These are phyloP conservation scores for Debaryomyces psychrophilus DNA, from an alignment of 1,139 yeast genomes.

Conservation along the genomic window DNA sequence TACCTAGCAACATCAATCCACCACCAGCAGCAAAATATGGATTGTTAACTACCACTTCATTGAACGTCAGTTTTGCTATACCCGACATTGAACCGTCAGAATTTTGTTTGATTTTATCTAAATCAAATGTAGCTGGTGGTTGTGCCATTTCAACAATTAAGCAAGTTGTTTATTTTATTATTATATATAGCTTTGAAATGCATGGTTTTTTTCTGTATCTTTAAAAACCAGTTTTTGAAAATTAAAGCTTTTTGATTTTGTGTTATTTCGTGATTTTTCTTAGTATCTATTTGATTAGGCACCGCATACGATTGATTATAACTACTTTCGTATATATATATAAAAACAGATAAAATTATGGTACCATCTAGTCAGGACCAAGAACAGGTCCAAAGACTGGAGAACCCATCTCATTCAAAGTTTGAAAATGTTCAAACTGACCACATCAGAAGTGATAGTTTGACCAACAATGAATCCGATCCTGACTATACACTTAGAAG, in stretches of 20 bases:
- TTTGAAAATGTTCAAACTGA: background rate
- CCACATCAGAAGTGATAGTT: background rate
- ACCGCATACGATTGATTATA: background rate
- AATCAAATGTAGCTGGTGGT: conserved; percentile 26
- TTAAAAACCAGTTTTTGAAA: conserved; percentile 1
- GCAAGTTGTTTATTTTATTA: background rate
- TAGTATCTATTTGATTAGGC: conserved; percentile 3
- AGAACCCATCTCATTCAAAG: background rate
- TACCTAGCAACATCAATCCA: conserved; percentile 92
- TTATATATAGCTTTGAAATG: background rate
- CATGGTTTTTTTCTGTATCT: background rate
- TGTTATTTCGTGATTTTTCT: conserved; percentile 1
- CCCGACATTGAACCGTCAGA: conserved; percentile 46
- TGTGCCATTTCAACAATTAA: background rate
- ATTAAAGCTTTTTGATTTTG: conserved; percentile 1
- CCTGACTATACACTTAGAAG: conserved; percentile 12
- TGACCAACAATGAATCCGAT: background rate
- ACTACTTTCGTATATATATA: background rate
- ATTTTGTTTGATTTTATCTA: conserved; percentile 37
- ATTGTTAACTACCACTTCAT: conserved; percentile 66
- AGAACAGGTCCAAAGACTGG: background rate
- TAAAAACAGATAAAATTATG: conserved; percentile 3
- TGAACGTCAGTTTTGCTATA: conserved; percentile 41
- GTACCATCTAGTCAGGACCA: conserved; percentile 6
- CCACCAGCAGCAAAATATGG: conserved; percentile 98